Base-by-base conservation (phyloP, 345 rosid species). In the Trapa incisa region DNA sequence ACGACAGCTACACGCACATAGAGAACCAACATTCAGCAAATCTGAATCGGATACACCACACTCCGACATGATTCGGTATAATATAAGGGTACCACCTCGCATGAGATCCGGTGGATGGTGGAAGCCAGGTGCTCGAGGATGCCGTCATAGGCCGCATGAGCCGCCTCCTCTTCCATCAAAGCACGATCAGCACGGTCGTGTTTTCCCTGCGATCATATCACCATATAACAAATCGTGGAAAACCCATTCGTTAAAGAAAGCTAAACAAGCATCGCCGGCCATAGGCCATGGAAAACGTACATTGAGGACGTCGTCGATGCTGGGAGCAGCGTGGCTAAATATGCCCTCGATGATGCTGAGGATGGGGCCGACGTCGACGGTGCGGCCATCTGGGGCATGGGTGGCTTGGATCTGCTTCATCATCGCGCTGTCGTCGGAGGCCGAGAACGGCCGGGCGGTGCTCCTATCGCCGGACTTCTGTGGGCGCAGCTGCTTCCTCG, bases 361-460 rank as follows among this genome's bases (percentile, higher is more conserved):
- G 41, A 83, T 76, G 7, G 78, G 77, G 29, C 48, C 69, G 70
- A 74, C 75, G 4, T 81, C 79, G 64, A 83, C 72, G 29, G 61
- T 61, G 6, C 80, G 81, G 12, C 83, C 82, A 57, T 83, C 87
- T 0, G 85, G 87, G 35, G 71, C n/a, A 74, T 81, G 87, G 36
- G 83, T 81, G 17, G 83, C 74, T 64, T 60, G 76, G 50, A 83
- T 72, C 62, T 77, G 82, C 79, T 72, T 81, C 80, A 77, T 68
- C 79, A 75, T 77, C 0, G 77, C 68, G 43, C 12, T 68, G 47
- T 83, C 87, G 47, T 77, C 79, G 1, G 83, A 67, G 2, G 50
- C 57, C 0, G 73, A 42, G 66, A 80, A 75, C 74, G 74, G 70
- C 56, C 77, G 52, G 29, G 29, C 29, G 29, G 72, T 73, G 66